Base-by-base conservation (phyloP, 73 alveolate species). In the Paramecium bursaria region DNA sequence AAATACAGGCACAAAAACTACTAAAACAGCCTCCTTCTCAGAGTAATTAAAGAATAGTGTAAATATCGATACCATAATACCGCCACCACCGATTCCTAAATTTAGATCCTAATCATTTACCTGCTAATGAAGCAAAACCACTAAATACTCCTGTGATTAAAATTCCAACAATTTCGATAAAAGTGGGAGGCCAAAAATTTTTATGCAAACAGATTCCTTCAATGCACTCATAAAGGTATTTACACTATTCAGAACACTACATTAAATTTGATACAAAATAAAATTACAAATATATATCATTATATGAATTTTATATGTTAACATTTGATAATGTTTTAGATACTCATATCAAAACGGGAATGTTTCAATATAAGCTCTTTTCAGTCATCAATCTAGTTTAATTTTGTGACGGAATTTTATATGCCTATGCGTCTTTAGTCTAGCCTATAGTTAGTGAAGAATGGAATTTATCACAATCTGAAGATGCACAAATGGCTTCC, bases 11-110 rank as follows among this genome's bases (percentile, higher is more conserved):
- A 67, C 19, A 14, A 67, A 67, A 5, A 67, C 82, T 67, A 42
- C 82, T 15, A 67, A 19, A 6, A 67, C 27, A 4, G 82, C 82
- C 44, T 67, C 82, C 22, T 67, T 67, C 46, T 67, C 33, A 17
- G 60, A 33, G 50, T 67, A 67, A 14, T 67, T 67, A 42, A 67
- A 67, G 44, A 67, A 67, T 14, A 14, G 7, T 4, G 82, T 67
- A 53, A 67, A 39, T 7, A 67, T 21, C 6, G 82, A 42, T 6
- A 67, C 61, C 15, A 67, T 47, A 13, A 67, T 57, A 9, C 82
- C 82, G 1, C 82, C 82, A 39, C 82, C 82, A 39, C 82, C 82
- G 2, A 67, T 57, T 17, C 76, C 76, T 57, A 57, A 27, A 13
- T 0, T 30, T 15, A 2, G 27, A 0, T 57, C 4, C 26, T 4